Evolutionary conservation across 352 stramenopile species (phyloP).

Genomic region (Phytopythium oedochilum): DNA sequence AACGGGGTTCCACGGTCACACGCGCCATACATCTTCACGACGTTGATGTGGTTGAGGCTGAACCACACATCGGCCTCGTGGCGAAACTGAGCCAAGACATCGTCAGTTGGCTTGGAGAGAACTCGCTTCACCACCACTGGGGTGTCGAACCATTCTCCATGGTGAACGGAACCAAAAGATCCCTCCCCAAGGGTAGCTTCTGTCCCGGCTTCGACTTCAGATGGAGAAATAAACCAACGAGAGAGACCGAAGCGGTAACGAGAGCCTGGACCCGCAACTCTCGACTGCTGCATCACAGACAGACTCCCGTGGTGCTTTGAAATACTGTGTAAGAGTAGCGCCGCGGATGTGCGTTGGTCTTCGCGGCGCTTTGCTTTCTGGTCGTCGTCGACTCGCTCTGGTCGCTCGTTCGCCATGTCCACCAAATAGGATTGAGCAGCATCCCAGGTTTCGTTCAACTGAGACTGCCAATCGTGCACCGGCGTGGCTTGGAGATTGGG

Average conservation of each 20-base stretch:
- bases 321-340: not conserved
- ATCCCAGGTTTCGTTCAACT: not conserved
- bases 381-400: not conserved
- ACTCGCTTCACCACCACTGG: constrained; percentile 7
- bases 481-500: not conserved
- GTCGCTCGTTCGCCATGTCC: not conserved
- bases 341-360: no score
- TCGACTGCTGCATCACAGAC: no score
- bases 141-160: constrained; percentile 17
- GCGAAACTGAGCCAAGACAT: not conserved
- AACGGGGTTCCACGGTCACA: constrained; percentile 9
- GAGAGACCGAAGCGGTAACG: not conserved
- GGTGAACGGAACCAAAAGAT: constrained; percentile 20
- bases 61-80: constrained; percentile 17
- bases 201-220: constrained; percentile 23
- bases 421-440: not conserved
- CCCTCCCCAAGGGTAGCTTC: constrained; percentile 13
- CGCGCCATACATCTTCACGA: constrained; percentile 19
- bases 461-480: not conserved
- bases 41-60: constrained; percentile 9
- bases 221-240: constrained; percentile 24
- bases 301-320: not conserved
- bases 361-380: no score
- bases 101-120: not conserved
- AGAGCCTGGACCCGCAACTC: no score